These are phyloP conservation scores for Candida namnaoensis DNA, from an alignment of 805 yeast species.

Conservation along the genomic window DNA sequence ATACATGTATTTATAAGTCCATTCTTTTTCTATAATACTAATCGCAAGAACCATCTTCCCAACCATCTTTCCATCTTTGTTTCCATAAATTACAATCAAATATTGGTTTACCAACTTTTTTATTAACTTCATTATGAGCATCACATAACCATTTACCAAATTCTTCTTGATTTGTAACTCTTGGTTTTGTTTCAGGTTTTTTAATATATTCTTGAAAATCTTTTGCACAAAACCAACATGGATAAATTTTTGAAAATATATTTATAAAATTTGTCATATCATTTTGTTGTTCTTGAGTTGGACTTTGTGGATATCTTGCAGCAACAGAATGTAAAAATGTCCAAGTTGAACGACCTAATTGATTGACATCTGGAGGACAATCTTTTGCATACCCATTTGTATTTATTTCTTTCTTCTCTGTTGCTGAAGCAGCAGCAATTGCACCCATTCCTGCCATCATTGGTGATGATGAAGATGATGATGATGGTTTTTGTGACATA, in stretches of 20 bases:
- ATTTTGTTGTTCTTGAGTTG: slow-evolving; percentile 50
- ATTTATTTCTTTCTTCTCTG: neutral
- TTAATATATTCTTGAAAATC: slow-evolving; percentile 65
- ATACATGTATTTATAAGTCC: too few relatives aligned
- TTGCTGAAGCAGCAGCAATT: slow-evolving; percentile 8
- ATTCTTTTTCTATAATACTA: too few relatives aligned
- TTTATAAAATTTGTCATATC: slow-evolving; percentile 66
- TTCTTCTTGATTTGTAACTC: slow-evolving; percentile 59
- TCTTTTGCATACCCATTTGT: slow-evolving; percentile 29
- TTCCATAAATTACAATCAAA: slow-evolving; percentile 90
- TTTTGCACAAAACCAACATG: slow-evolving; percentile 89
- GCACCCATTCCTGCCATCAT: slow-evolving; percentile 4
- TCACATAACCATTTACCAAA: slow-evolving; percentile 89
- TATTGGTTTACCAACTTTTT: slow-evolving; percentile 72
- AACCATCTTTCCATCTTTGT: slow-evolving; percentile 91
- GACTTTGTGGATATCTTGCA: slow-evolving; percentile 74
- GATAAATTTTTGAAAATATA: slow-evolving; percentile 74
- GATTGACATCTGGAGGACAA: slow-evolving; percentile 82
- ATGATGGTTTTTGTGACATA: slow-evolving; percentile 10
- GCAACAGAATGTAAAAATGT: slow-evolving; percentile 85
- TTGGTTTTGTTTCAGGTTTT: slow-evolving; percentile 38
- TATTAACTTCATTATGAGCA: slow-evolving; percentile 92
- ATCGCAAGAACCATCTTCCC: slow-evolving; percentile 38
- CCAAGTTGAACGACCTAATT: slow-evolving; percentile 85
- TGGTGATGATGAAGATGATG: neutral